phyloP scores from a whole-genome alignment of 192 early-diverging fungal genomes.

The Linnemannia elongata region DNA sequence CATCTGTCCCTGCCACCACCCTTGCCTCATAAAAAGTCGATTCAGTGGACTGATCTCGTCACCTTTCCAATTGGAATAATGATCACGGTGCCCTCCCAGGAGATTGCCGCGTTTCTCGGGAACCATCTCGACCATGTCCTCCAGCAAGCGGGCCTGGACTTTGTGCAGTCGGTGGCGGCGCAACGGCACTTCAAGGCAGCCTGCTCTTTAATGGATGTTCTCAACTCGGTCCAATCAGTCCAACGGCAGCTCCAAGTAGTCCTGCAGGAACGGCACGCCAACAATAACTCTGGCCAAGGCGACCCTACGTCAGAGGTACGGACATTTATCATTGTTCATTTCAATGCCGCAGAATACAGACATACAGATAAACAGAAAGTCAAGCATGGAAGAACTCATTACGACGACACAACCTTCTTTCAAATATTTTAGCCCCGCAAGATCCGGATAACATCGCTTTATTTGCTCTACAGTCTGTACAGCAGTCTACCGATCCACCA shows the following conservation, averaged over 20 bases:
- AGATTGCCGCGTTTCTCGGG: slow-evolving; percentile 51
- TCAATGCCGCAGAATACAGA: neutral
- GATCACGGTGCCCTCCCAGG: slow-evolving; percentile 51
- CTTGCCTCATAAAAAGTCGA: neutral
- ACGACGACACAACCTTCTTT: neutral
- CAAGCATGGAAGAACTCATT: neutral
- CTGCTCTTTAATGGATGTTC: slow-evolving; percentile 48
- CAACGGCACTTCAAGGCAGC: slow-evolving; percentile 35
- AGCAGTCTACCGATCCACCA: slow-evolving; percentile 45
- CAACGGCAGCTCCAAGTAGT: slow-evolving; percentile 28
- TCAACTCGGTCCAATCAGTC: slow-evolving; percentile 42
- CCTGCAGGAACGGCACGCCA: slow-evolving; percentile 8
- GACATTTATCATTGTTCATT: neutral
- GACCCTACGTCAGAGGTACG: slow-evolving; percentile 31
- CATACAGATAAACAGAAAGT: neutral
- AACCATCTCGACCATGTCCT: slow-evolving; percentile 53
- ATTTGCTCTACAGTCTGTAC: slow-evolving; percentile 53
- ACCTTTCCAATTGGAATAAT: slow-evolving; percentile 15
- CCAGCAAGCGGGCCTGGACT: slow-evolving; percentile 33
- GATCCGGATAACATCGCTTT: slow-evolving; percentile 39
- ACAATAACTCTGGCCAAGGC: neutral
- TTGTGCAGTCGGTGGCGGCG: slow-evolving; percentile 33
- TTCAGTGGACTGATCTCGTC: neutral
- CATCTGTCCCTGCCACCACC: neutral
- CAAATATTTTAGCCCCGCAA: slow-evolving; percentile 24